A percentile compares a stretch with the other conserved stretches of the same genome.
Evolutionary conservation across 768 basidiomycete species (phyloP).

Genomic region (Lentinula edodes): DNA sequence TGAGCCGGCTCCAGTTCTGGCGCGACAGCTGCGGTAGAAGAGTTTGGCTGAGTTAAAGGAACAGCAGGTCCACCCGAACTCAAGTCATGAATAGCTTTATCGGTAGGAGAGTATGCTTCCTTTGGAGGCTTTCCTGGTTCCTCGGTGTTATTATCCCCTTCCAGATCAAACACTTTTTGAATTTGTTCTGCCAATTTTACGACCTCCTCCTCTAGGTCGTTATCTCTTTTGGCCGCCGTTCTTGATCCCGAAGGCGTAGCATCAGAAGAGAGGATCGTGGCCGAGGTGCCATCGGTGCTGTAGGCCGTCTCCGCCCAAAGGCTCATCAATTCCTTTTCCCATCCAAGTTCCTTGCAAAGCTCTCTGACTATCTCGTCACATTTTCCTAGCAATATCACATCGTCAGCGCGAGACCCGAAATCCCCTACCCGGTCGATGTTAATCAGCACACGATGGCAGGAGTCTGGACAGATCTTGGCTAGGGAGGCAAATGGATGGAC

Average conservation of each 20-base stretch:
- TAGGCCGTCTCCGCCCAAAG: conserved; percentile 47
- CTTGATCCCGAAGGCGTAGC: neutral
- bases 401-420: conserved; percentile 46
- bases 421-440: conserved; percentile 81
- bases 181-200: conserved; percentile 28
- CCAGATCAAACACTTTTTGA: conserved; percentile 21
- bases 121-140: conserved; percentile 13
- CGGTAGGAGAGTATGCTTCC: conserved; percentile 16
- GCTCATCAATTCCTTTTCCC: conserved; percentile 57
- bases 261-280: neutral
- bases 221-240: conserved; percentile 12
- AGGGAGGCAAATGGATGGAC: conserved; percentile 87
- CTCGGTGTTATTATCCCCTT: conserved; percentile 5
- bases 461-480: conserved; percentile 43
- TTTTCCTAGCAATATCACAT: conserved; percentile 61
- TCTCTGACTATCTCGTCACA: conserved; percentile 64
- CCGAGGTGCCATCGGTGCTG: neutral
- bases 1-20: too few species aligned
- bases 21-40: too few species aligned
- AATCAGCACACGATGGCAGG: conserved; percentile 81
- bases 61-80: too few species aligned
- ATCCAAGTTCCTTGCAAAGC: conserved; percentile 65
- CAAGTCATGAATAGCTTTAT: neutral
- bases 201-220: conserved; percentile 24
- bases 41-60: too few species aligned